Base-by-base conservation (phyloP, 257 asterid genomes). In the Penstemon barbatus region DNA sequence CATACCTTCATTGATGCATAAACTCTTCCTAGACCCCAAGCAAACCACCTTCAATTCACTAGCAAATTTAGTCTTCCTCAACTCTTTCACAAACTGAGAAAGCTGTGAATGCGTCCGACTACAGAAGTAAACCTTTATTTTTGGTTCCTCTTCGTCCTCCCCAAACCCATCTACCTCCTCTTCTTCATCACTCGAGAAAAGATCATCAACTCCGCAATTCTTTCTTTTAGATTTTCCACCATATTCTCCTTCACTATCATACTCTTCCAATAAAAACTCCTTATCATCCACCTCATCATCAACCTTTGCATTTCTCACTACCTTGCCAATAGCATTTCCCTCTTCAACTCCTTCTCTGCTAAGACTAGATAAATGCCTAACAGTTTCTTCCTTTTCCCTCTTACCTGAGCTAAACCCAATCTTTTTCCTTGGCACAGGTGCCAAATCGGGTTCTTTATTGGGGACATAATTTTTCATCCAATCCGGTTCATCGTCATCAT, bases 101-200 rank as follows among this genome's bases (percentile, higher is more conserved):
- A 93, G 99, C 86, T 93, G 99, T 8, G 99, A 90, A 79, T 93
- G 99, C 1, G 99, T 93, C 64, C 99, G 82, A 71, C 99, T 93
- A 74, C 99, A 93, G 66, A 93, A 93, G 59, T 85, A 93, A 65
- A 93, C 65, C 84, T 84, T 93, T 71, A 83, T 60, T 13, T 76
- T 71, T 3, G 85, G 63, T 74, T 83, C 95, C 66, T 78, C 92
- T 69, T 79, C 90, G 77, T 86, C 73, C 38, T 69, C 82, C 54
- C 62, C 79, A 45, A 70, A 19, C 44, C 71, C 80, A 57, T 74
- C 82, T 69, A 49, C 83, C 44, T 74, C 84, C 58, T 83, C 92
- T 60, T 90, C 97, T 64, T 87, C 99, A 66, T 87, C 97, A 25
- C 95, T 89, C 8, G 91, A 81, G 0, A 78, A 77, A 74, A 66